Evolutionary conservation across 140 eudicot species (phyloP), one percentile per base, ranked within the genome.

Genomic region (Flaveria floridana): DNA sequence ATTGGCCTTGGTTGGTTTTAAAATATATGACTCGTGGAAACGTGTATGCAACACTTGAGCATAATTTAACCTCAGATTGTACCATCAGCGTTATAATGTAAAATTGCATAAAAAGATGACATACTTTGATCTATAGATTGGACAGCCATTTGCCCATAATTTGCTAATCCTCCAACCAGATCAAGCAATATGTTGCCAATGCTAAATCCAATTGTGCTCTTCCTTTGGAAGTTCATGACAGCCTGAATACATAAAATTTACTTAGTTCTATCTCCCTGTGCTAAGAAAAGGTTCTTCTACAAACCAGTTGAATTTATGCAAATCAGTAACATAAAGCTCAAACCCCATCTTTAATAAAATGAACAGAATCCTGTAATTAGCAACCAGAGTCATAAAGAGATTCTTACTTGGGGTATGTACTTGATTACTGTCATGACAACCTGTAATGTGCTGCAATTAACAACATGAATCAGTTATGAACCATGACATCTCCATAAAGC

Each of bases 161-260:
- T 93, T 56, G 96, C 86, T 63, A 90, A 15, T 30, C 98, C 97
- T 73, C 98, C 97, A 73, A 86, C 65, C 59, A 93, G 87, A 85
- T 93, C 98, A 76, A 93, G 97, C 82, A 90, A 79, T 65, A 93
- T 90, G 82, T 93, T 89, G 57, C 98, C 98, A 39, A 93, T 93
- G 87, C 98, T 93, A 72, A 90, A 93, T 61, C 98, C 98, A 65
- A 88, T 25, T 5, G 98, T 93, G 88, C 98, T 90, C 84, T 90
- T 90, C 19, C 95, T 85, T 15, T 71, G 83, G 73, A 88, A 90
- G 85, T 93, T 93, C 88, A 93, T 83, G 59, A 88, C 56, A 13
- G 88, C 97, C 98, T 90, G 70, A 66, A 70, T 73, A 68, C 52
- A 76, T 52, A 76, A 16, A 23, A 18, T 11, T 18, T 48, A 58